Base-by-base conservation (phyloP, 768 basidiomycete species). In the Mycena vulgaris region DNA sequence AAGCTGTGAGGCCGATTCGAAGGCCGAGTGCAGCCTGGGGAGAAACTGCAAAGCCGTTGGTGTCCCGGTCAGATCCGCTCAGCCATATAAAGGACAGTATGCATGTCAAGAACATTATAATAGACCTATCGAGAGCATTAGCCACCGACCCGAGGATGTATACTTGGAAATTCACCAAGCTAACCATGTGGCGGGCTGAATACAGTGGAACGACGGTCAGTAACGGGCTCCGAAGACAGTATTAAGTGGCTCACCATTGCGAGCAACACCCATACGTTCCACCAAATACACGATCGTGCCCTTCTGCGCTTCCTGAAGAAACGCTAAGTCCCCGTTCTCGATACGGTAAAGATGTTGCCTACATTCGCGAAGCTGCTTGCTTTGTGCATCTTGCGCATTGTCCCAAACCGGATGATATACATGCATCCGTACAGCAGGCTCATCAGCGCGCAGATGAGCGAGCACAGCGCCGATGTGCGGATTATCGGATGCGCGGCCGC, bases 251-350 rank as follows among this genome's bases (percentile, higher is more conserved):
- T 16, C 13, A 71, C 70, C 82, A 90, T 85, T 0, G 90, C 88
- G 31, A 93, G 82, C 23, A 92, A 69, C 1, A 92, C 87, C 90
- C 91, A 92, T 21, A 92, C 88, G 68, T 93, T 93, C 91, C 92
- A 84, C 67, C 74, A 80, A 31, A 82, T 78, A 0, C 56, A 51
- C 0, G 78, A n/a, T 74, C 16, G 68, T 73, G 2, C 72, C 70
- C 48, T 78, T 79, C 56, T 87, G 84, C 2, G 89, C 87, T 74
- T 92, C 91, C 88, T 91, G 59, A 10, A 42, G 28, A 47, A 45
- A 58, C 17, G 35, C n/a, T n/a, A 23, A 37, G 40, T 9, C 1
- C 25, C 9, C 33, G 8, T 14, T n/a, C n/a, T n/a, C 45, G 28
- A 17, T 30, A 5, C 33, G 21, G 16, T n/a, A 21, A 37, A 53